A percentile compares a stretch with the other conserved stretches of the same genome.
Evolutionary conservation across 345 rosid species (phyloP).

Genomic region (Conringia planisiliqua): DNA sequence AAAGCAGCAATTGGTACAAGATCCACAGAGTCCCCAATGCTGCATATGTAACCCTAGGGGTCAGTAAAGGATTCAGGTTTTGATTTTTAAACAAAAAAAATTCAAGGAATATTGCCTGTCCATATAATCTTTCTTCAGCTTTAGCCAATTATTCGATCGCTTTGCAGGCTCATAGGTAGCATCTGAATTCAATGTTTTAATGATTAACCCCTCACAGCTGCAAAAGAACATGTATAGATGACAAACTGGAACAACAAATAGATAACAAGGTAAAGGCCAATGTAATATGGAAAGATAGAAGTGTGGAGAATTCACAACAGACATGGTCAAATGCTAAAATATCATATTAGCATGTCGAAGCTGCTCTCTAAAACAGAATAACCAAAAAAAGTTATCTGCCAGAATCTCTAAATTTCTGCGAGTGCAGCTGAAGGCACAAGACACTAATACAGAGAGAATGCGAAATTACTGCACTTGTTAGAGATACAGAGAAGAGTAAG

Average conservation of each 20-base stretch:
- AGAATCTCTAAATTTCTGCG: no score
- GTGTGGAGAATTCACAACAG: not conserved
- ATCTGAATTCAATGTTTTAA: conserved; percentile 83
- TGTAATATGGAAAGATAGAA: not conserved
- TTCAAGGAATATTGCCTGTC: conserved; percentile 49
- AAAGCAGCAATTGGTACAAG: conserved; percentile 95
- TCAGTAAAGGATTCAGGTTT: conserved; percentile 8
- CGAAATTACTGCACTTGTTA: conserved; percentile 1
- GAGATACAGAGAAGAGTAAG: conserved; percentile 19
- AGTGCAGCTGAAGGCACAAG: no score
- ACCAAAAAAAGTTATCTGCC: no score
- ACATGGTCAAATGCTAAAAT: not conserved
- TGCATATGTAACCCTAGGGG: conserved; percentile 34
- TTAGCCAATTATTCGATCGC: conserved; percentile 89
- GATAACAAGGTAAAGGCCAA: not conserved
- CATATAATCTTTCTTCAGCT: conserved; percentile 95
- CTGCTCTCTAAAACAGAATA: no score
- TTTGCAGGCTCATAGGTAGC: conserved; percentile 99
- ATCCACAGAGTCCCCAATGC: conserved; percentile 91
- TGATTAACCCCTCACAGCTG: conserved; percentile 96
- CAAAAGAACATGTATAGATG: conserved; percentile 28
- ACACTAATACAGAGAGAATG: not conserved
- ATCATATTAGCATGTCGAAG: no score
- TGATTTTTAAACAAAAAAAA: not conserved
- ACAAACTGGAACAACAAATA: not conserved